A percentile compares a stretch with the other conserved stretches of the same genome.
Evolutionary conservation across 495 filamentous ascomycete species (phyloP).

Genomic region (Lentithecium fluviatile): DNA sequence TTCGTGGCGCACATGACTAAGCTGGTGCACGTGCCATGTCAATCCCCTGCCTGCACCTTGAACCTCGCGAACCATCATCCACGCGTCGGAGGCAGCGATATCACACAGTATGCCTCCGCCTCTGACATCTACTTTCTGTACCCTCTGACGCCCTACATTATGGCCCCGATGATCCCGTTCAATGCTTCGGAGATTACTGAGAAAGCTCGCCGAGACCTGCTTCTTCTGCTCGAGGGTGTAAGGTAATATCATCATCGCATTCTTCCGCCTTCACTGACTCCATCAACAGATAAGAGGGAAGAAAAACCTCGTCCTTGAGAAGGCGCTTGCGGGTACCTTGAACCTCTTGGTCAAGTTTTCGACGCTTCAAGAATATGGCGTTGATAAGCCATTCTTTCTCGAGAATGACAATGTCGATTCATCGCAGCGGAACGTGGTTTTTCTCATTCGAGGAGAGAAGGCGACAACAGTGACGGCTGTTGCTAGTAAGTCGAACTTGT

Average conservation of each 20-base stretch:
- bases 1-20: neutral
- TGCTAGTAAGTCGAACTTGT: conserved; percentile 63
- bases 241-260: conserved; percentile 53
- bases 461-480: conserved; percentile 75
- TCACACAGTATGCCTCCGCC: conserved; percentile 7
- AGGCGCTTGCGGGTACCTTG: conserved; percentile 82
- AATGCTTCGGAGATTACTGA: conserved; percentile 79
- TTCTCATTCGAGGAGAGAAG: conserved; percentile 85
- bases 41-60: neutral
- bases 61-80: neutral
- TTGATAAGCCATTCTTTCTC: conserved; percentile 92
- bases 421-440: conserved; percentile 92
- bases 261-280: conserved; percentile 4
- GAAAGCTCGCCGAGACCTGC: conserved; percentile 78
- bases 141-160: conserved; percentile 26
- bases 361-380: conserved; percentile 84
- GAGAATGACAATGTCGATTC: conserved; percentile 92
- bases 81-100: neutral
- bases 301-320: conserved; percentile 96
- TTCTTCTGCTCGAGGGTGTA: conserved; percentile 87
- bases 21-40: neutral
- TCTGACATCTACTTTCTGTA: neutral
- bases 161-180: conserved; percentile 70
- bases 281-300: conserved; percentile 81
- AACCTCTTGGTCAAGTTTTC: conserved; percentile 94